A percentile compares a stretch with the other conserved stretches of the same genome.
Conservation (phyloP, 345 rosid species). For the Eucalyptus curtisii region DNA sequence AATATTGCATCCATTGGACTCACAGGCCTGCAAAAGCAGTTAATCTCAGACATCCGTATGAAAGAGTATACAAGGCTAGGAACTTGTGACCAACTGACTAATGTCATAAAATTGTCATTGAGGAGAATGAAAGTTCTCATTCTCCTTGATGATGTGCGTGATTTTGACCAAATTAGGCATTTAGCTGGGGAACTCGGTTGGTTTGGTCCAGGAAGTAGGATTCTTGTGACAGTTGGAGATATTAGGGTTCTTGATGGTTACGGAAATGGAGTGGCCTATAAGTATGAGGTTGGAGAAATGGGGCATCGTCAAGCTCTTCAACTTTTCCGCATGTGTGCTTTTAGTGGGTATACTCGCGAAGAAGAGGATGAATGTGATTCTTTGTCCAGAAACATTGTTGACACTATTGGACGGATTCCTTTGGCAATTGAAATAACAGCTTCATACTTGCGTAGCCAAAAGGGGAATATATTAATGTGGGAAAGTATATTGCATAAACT, state of each 20-base stretch:
- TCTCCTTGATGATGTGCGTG: neutral
- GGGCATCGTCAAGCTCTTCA: neutral
- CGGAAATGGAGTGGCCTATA: neutral
- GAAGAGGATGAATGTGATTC: neutral
- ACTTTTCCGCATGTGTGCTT: neutral
- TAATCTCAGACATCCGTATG: neutral
- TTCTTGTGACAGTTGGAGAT: neutral
- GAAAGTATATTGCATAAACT: neutral
- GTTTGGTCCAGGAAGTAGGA: neutral
- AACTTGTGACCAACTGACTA: no score
- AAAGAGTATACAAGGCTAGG: rapidly evolving
- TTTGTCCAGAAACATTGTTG: neutral
- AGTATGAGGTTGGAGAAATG: neutral
- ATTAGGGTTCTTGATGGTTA: neutral
- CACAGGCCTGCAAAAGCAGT: neutral
- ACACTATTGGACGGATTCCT: neutral
- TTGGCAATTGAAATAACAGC: neutral
- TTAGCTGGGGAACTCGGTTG: neutral
- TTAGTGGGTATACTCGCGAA: neutral
- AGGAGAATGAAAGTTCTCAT: neutral
- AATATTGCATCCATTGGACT: neutral
- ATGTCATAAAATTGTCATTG: no score
- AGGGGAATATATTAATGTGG: neutral
- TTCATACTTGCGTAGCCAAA: neutral
- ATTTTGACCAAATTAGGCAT: neutral